Evolutionary conservation across 2,329 filamentous ascomycete genomes (phyloP).

Genomic region (Alternaria ethzedia): DNA sequence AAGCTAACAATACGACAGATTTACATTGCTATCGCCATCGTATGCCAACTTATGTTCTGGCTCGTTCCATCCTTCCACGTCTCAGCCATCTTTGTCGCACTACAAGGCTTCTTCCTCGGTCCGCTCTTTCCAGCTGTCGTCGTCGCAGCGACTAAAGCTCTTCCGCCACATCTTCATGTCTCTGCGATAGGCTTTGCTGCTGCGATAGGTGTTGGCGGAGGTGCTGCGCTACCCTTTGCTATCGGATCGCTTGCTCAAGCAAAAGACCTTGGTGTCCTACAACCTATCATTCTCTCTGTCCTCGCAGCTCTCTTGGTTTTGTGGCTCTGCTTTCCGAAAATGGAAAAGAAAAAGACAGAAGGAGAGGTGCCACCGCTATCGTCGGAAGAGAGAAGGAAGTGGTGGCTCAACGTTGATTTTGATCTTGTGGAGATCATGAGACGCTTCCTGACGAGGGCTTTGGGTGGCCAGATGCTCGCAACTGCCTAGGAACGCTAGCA

Average conservation of each 20-base stretch:
- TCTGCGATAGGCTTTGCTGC: slow-evolving; percentile 77
- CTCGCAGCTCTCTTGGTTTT: slow-evolving; percentile 56
- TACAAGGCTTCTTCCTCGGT: slow-evolving; percentile 79
- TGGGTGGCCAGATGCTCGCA: too few relatives aligned
- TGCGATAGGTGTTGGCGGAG: slow-evolving; percentile 75
- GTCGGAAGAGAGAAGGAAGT: background rate
- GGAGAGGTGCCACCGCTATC: background rate
- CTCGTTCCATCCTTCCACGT: slow-evolving; percentile 75
- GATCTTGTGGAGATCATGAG: background rate
- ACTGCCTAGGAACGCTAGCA: background rate
- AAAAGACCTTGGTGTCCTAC: slow-evolving; percentile 62
- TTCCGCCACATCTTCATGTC: slow-evolving; percentile 76
- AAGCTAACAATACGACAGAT: slow-evolving; percentile 43
- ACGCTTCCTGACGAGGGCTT: background rate
- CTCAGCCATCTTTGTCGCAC: slow-evolving; percentile 70
- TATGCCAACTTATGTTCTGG: slow-evolving; percentile 75
- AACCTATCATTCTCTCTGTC: slow-evolving; percentile 62
- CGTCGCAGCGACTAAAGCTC: slow-evolving; percentile 72
- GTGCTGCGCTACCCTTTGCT: slow-evolving; percentile 66
- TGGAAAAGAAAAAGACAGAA: slow-evolving; percentile 10
- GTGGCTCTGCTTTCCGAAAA: slow-evolving; percentile 52
- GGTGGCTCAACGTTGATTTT: background rate
- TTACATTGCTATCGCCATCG: slow-evolving; percentile 69
- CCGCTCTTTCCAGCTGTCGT: slow-evolving; percentile 77
- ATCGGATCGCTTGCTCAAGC: slow-evolving; percentile 70